Percentiles rank a stretch among this genome's conserved stretches.
phyloP scores from a whole-genome alignment of 129 eudicot genomes.

The Flaveria trinervia region DNA sequence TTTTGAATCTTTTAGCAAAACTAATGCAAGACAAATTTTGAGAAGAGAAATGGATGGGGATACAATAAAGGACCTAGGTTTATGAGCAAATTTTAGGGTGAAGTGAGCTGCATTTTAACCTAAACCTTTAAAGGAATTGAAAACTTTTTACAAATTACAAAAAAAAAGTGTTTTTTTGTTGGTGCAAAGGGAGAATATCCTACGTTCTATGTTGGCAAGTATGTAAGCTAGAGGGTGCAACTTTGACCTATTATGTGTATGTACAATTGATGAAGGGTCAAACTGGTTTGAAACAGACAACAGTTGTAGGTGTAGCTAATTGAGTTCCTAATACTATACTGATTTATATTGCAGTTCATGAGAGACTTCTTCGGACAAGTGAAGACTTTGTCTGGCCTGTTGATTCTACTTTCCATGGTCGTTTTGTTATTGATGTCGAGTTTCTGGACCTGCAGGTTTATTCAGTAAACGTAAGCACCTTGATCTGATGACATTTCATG shows the following conservation, averaged over 20 bases:
- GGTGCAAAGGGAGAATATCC: not conserved
- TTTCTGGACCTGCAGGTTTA: slow-evolving; percentile 81
- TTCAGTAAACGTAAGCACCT: slow-evolving; percentile 61
- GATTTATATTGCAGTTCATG: slow-evolving; percentile 66
- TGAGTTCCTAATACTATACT: not conserved
- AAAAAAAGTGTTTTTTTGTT: not conserved
- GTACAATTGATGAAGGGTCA: not conserved
- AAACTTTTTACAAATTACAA: no score
- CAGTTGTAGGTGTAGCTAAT: not conserved
- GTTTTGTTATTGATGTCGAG: slow-evolving; percentile 85
- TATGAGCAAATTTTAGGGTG: not conserved
- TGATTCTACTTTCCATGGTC: slow-evolving; percentile 74
- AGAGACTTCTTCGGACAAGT: slow-evolving; percentile 77
- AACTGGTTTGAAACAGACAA: not conserved
- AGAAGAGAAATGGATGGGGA: not conserved
- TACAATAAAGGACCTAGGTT: not conserved
- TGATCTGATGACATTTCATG: not conserved
- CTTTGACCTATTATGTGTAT: not conserved
- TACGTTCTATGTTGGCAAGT: not conserved
- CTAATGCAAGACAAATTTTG: no score
- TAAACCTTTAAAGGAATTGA: not conserved
- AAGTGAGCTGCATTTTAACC: not conserved
- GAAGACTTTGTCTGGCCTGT: slow-evolving; percentile 93
- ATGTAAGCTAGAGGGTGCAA: not conserved
- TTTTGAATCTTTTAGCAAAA: not conserved